phyloP scores from a whole-genome alignment of 1,284 basidiomycete species.

The Porphyrellus sp. region DNA sequence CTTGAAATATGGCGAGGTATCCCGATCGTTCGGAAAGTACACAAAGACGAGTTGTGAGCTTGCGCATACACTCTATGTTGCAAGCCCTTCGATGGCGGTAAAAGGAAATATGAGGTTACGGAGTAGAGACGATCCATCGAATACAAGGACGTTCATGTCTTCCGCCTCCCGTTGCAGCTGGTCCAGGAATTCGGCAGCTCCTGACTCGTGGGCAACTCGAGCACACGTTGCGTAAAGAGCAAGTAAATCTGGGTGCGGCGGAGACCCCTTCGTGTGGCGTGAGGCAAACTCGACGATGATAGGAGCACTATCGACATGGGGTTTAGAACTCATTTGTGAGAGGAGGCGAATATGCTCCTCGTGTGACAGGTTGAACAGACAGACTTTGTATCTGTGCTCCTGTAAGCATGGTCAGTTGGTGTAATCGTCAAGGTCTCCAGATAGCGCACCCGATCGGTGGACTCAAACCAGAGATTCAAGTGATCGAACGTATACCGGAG shows the following conservation, averaged over 20 bases:
- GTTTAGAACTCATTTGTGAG: neutral
- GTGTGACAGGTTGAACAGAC: neutral
- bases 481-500: neutral
- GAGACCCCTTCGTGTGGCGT: neutral
- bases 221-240: conserved; percentile 3
- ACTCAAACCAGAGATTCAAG: neutral
- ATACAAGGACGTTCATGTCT: neutral
- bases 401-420: neutral
- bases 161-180: neutral
- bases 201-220: neutral
- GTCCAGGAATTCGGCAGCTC: conserved; percentile 1
- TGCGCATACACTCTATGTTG: too few species aligned
- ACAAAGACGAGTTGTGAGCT: too few species aligned
- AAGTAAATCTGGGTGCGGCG: neutral
- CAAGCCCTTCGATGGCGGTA: too few species aligned
- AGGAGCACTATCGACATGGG: neutral
- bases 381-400: neutral
- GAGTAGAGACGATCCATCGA: neutral
- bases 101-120: neutral
- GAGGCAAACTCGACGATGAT: neutral
- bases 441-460: neutral
- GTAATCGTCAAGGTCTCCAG: neutral
- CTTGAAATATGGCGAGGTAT: too few species aligned
- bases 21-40: too few species aligned
- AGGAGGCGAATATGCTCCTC: neutral